Conservation (phyloP, 2,329 filamentous ascomycete species). For the Emergomyces orientalis region DNA sequence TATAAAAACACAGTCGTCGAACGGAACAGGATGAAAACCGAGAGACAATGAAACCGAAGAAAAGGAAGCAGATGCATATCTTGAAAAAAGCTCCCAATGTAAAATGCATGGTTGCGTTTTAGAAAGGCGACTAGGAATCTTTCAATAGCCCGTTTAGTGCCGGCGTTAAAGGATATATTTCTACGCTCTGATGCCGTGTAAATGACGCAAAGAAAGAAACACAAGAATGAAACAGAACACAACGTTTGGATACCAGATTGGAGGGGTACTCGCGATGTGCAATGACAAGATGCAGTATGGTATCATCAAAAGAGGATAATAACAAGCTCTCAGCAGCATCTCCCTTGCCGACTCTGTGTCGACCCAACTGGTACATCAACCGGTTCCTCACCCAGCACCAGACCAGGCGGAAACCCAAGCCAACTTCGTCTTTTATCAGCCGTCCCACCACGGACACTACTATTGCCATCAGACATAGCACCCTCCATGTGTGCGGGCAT, state of each 20-base stretch:
- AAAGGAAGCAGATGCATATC: neutral
- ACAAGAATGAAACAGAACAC: neutral
- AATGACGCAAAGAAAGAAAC: neutral
- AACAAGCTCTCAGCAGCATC: slow-evolving; percentile 32
- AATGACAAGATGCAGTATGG: neutral
- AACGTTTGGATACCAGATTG: neutral
- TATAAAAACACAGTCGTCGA: neutral
- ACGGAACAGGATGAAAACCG: neutral
- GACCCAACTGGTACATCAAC: slow-evolving; percentile 25
- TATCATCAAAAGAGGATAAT: neutral
- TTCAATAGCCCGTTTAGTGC: too few relatives aligned
- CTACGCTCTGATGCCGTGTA: neutral
- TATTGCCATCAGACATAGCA: slow-evolving; percentile 35
- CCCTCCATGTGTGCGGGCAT: slow-evolving; percentile 41
- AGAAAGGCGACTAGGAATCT: neutral
- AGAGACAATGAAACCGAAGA: neutral
- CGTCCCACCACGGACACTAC: slow-evolving; percentile 49
- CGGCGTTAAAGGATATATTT: neutral
- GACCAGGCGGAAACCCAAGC: slow-evolving; percentile 50
- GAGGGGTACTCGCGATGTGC: neutral
- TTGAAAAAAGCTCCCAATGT: too few relatives aligned
- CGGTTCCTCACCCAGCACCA: slow-evolving; percentile 28
- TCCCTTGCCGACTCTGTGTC: slow-evolving; percentile 26
- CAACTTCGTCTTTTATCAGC: slow-evolving; percentile 58
- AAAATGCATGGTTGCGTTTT: neutral